Evolutionary conservation across 23 red algal genomes (phyloP), one percentile per base, ranked within the genome.

Genomic region (Cyanidiococcus yangmingshanensis): DNA sequence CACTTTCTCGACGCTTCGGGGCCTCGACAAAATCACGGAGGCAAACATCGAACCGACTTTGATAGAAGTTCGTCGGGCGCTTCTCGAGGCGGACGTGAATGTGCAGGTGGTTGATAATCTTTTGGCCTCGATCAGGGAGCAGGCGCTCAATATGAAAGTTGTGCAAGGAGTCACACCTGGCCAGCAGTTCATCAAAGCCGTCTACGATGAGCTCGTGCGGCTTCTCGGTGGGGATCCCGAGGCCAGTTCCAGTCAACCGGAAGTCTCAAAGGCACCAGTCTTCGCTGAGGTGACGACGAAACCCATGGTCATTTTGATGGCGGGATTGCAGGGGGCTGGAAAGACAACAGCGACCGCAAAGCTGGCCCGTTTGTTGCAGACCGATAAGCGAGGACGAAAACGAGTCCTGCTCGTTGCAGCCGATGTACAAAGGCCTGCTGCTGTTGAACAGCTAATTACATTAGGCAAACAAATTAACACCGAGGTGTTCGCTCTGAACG

Each of bases 41-140:
- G 85, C 83, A 29, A 89, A 98, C 37, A 76, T 98, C 24, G 76
- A 83, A 15, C 79, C 82, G 24, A 82, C 88, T 27, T 75, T 98
- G 54, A 98, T 88, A 76, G 75, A 98, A 31, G 94, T 91, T 3
- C 78, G 85, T 37, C 82, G 85, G 36, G 88, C 94, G 31, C 58
- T 98, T 57, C 68, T 98, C 2, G 94, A 98, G 76, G 94, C 94
- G 0, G 94, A 98, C 58, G 94, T 90, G 26, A 98, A 98, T 77
- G 67, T 98, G 79, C 83, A 83, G 2, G 87, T 98, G 39, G 94
- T 98, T n/a, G 83, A 91, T 75, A 41, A 31, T 0, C 84, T 98
- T 39, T 30, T 91, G 37, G 80, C 82, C 2, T 67, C 86, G 59
- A 83, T 98, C 38, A 82, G 82, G 30, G 45, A 39, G 3, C 68